Base-by-base conservation (phyloP, 108 stramenopile species). In the Seminavis robusta region DNA sequence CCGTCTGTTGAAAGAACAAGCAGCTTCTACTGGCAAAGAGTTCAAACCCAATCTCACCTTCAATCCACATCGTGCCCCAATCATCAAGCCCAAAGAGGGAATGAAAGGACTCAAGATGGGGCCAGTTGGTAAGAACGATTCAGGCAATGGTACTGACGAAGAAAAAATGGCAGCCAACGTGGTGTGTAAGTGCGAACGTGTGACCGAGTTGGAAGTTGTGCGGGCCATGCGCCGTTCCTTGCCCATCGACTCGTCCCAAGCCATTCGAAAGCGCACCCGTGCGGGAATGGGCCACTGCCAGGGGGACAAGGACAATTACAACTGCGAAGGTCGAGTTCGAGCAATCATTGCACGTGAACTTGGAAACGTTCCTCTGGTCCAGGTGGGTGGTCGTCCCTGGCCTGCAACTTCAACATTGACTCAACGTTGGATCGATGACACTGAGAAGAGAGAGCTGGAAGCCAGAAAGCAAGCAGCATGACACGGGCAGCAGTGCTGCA, bases 251-350 rank as follows among this genome's bases (percentile, higher is more conserved):
- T 75, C 73, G 11, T 77, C 79, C 6, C 87, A 88, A 57, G 83
- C 60, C 3, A 88, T 88, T 43, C 65, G 87, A 7, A 88, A 88
- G 51, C 67, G 83, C 1, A 83, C 87, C 10, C 68, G 83, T 0
- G 83, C 87, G 21, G 87, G 87, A 8, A 88, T 88, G 87, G 83
- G 83, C 0, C 79, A 82, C 41, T 86, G 84, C 33, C 81, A 79
- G 50, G 81, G 78, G 6, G 83, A 88, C 46, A 69, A 66, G 9
- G 73, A 80, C 6, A 84, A 84, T 38, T 88, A 81, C 52, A 71
- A 74, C 59, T 88, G 87, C 46, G 87, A 88, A 40, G 73, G 76
- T 52, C 34, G 87, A 16, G 83, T 88, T 6, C 65, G 61, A 47
- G 79, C 80, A 19, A 84, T 88, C 19, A 83, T 88, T 58, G 83